A percentile compares a stretch with the other conserved stretches of the same genome.
phyloP scores from a whole-genome alignment of 768 basidiomycete species.

The Tricholoma matsutake region DNA sequence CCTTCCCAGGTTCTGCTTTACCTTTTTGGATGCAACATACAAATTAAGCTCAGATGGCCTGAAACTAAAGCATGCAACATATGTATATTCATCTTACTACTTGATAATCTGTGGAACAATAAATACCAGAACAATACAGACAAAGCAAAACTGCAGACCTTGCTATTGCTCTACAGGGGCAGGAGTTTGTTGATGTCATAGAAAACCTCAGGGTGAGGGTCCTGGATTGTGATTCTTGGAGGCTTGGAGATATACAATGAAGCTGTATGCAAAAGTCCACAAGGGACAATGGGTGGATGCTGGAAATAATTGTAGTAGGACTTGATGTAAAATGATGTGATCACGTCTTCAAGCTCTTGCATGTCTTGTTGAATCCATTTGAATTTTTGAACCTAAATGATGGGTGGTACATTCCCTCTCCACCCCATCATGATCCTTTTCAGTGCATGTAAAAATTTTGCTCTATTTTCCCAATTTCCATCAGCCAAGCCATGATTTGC shows the following conservation, averaged over 20 bases:
- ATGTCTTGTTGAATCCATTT: not conserved
- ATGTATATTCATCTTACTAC: not conserved
- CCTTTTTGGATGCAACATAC: not conserved
- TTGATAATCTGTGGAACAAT: not conserved
- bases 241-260: not conserved
- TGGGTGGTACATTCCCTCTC: conserved; percentile 1
- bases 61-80: not conserved
- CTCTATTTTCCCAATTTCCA: not conserved
- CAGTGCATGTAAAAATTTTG: conserved; percentile 4
- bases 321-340: conserved; percentile 6
- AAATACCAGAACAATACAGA: not conserved
- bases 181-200: conserved; percentile 4
- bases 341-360: conserved; percentile 4
- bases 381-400: not conserved
- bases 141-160: not conserved
- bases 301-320: conserved; percentile 10
- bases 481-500: conserved; percentile 11
- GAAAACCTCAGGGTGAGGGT: conserved; percentile 2
- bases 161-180: not conserved
- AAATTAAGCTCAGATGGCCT: not conserved
- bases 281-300: conserved; percentile 7
- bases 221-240: not conserved
- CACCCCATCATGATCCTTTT: conserved; percentile 6
- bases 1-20: not conserved
- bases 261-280: conserved; percentile 3